These are phyloP conservation scores for Talaromyces sp. DNA, from an alignment of 2,329 filamentous ascomycete genomes.

Conservation along the genomic window DNA sequence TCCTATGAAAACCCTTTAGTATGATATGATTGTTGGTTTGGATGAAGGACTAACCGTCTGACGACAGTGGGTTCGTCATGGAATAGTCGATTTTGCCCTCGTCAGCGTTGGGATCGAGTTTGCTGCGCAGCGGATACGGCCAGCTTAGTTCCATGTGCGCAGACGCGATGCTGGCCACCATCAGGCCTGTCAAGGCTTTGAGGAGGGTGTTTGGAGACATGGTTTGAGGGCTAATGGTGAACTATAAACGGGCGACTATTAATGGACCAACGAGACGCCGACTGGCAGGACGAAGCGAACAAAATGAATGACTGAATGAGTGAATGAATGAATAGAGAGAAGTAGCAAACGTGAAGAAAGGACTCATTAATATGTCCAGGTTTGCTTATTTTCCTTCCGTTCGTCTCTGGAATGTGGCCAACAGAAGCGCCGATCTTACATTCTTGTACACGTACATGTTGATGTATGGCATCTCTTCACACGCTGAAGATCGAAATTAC, in stretches of 20 bases:
- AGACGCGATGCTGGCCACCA: background rate
- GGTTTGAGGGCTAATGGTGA: background rate
- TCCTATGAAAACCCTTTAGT: constrained; percentile 30
- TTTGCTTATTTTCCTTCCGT: background rate
- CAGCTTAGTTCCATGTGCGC: constrained; percentile 53
- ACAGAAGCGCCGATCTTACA: background rate
- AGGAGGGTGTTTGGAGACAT: background rate
- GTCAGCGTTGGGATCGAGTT: constrained; percentile 39
- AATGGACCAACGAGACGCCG: background rate
- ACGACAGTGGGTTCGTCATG: constrained; percentile 60
- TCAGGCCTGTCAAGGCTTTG: background rate
- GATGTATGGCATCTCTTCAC: background rate
- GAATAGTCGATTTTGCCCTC: constrained; percentile 57
- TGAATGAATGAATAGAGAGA: background rate
- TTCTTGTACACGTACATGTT: background rate
- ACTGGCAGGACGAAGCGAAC: background rate
- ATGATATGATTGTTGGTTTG: background rate
- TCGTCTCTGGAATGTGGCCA: background rate
- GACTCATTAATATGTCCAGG: background rate
- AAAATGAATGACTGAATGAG: background rate
- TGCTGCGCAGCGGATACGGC: constrained; percentile 49
- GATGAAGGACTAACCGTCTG: constrained; percentile 11
- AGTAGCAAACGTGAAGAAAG: background rate
- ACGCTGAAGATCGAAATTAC: background rate
- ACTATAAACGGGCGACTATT: background rate